phyloP scores from a whole-genome alignment of 805 yeast species.

The Brettanomyces anomalus region DNA sequence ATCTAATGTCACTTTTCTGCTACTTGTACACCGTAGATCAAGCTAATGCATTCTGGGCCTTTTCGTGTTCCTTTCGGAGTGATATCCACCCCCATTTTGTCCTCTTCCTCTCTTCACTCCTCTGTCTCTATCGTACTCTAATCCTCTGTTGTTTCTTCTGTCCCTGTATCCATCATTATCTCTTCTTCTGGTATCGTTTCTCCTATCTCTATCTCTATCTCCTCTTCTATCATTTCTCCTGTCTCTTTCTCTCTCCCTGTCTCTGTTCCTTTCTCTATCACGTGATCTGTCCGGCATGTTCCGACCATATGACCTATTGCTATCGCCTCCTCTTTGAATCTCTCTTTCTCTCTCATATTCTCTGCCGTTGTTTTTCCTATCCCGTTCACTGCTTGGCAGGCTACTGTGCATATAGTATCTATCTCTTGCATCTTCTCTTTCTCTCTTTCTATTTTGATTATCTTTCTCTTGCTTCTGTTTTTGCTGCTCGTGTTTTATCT shows the following conservation, averaged over 20 bases:
- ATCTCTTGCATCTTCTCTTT: background rate
- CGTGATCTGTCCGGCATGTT: background rate
- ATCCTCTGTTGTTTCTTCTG: constrained; percentile 1
- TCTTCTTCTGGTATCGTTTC: background rate
- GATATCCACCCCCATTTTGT: background rate
- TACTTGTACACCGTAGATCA: too few relatives aligned
- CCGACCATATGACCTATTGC: background rate
- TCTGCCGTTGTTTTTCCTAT: background rate
- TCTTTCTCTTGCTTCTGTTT: background rate
- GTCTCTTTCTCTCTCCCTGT: constrained; percentile 2
- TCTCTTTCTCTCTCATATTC: constrained; percentile 2
- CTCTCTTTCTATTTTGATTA: background rate
- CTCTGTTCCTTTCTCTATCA: constrained; percentile 3
- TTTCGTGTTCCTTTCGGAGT: too few relatives aligned
- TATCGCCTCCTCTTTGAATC: background rate
- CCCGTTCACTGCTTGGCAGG: constrained; percentile 3
- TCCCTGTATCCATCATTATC: constrained; percentile 1
- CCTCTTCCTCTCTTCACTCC: background rate
- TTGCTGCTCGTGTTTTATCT: background rate
- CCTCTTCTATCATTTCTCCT: background rate
- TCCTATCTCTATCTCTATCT: constrained; percentile 1
- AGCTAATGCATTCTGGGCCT: too few relatives aligned
- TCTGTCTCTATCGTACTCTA: constrained; percentile 1
- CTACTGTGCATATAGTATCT: constrained; percentile 24
- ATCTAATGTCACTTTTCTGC: too few relatives aligned